Base-by-base conservation (phyloP, 257 asterid genomes). In the Plantago elongata region DNA sequence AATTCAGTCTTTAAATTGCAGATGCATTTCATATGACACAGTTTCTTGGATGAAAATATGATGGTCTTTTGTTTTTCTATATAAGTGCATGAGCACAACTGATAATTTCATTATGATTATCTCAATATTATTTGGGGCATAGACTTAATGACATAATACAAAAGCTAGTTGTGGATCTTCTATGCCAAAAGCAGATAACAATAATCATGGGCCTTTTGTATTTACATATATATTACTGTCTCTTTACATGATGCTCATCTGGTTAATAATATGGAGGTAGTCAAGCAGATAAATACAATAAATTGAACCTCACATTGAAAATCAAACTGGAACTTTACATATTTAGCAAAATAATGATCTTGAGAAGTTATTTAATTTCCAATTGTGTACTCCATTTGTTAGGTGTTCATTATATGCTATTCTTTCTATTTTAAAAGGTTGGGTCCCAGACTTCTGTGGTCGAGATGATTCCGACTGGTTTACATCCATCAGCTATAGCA, bases 381-480 rank as follows among this genome's bases (percentile, higher is more conserved):
- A 46, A 11, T 8, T 44, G 42, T 50, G 47, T 79, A 61, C 49
- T 22, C 27, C 27, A 22, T 22, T 22, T 22, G 27, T 22, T 22
- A 22, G 27, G 27, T 22, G 27, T 22, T 22, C 27, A 22, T 22
- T 22, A 22, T 22, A 22, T 22, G 27, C 64, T 49, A 47, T 76
- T 60, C 64, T 52, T 68, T 60, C 37, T 40, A 14, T 55, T 57
- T 72, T 34, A 55, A 61, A 73, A 89, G 97, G 87, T 90, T 66
- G 78, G 81, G 60, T 76, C 88, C 63, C 96, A 79, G 69, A 74
- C 87, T 74, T 84, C 97, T 37, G 64, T 65, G 17, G 73, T 90
- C 69, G 85, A 85, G 75, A 90, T 90, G 97, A 76, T 78, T 67
- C 90, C 95, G 54, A 61, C 79, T 59, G 79, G 81, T 65, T 71